These are phyloP conservation scores for Skeletonema potamos DNA, from an alignment of 108 stramenopile genomes.

Conservation along the genomic window DNA sequence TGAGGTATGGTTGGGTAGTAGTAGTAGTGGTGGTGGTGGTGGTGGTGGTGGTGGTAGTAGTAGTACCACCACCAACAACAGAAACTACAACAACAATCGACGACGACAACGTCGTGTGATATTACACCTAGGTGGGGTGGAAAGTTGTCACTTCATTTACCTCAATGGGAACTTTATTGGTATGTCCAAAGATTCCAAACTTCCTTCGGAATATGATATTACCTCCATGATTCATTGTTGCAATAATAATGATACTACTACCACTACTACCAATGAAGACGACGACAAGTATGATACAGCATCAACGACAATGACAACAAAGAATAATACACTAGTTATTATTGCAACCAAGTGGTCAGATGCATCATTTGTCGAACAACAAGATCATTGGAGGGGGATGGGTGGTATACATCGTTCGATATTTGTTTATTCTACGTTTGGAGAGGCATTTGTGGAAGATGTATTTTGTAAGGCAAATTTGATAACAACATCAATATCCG, in stretches of 20 bases:
- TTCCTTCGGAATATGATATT: conserved; percentile 74
- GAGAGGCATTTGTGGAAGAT: conserved; percentile 63
- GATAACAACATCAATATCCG: too few relatives aligned
- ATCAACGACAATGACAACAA: too few relatives aligned
- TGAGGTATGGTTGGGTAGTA: conserved; percentile 38
- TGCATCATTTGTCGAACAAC: conserved; percentile 90
- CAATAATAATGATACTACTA: background rate
- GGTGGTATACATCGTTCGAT: conserved; percentile 92
- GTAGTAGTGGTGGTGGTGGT: background rate
- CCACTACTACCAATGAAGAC: conserved; percentile 13
- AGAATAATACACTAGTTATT: conserved; percentile 52
- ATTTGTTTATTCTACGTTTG: conserved; percentile 68
- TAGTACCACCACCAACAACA: too few relatives aligned
- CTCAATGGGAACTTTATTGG: conserved; percentile 76
- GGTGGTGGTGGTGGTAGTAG: background rate
- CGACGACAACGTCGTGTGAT: conserved; percentile 26
- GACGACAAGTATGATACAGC: too few relatives aligned
- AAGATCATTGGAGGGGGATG: conserved; percentile 97
- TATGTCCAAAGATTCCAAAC: conserved; percentile 80
- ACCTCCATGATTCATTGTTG: conserved; percentile 11
- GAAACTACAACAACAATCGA: background rate
- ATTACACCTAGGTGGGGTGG: conserved; percentile 71
- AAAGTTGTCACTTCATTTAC: conserved; percentile 77
- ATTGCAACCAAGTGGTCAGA: conserved; percentile 87
- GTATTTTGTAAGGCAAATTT: conserved; percentile 62